These are phyloP conservation scores for Pseudogymnoascus verrucosus DNA, from an alignment of 2,329 filamentous ascomycete genomes.

Conservation along the genomic window DNA sequence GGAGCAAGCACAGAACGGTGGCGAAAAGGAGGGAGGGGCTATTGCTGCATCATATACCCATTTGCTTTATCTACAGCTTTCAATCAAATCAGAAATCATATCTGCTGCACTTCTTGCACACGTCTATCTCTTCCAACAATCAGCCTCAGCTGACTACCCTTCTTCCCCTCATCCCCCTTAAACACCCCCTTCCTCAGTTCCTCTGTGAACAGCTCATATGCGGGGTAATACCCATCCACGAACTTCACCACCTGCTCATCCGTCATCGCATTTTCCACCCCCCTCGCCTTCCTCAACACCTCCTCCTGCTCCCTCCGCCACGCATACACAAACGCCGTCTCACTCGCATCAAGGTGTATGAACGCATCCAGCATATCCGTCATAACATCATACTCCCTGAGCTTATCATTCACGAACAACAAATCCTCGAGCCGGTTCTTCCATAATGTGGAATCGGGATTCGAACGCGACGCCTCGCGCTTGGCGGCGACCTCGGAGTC, in stretches of 20 bases:
- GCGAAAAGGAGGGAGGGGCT: neutral
- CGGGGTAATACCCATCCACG: constrained; percentile 51
- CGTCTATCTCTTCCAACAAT: constrained; percentile 39
- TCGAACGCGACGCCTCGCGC: constrained; percentile 27
- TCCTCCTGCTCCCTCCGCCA: constrained; percentile 62
- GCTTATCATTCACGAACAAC: constrained; percentile 48
- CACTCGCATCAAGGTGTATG: constrained; percentile 56
- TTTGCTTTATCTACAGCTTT: constrained; percentile 16
- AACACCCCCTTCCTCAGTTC: constrained; percentile 42
- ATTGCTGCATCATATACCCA: constrained; percentile 17
- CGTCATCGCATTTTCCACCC: constrained; percentile 50
- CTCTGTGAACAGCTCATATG: constrained; percentile 48
- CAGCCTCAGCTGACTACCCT: constrained; percentile 35
- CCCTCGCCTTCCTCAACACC: constrained; percentile 46
- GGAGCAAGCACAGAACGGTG: neutral
- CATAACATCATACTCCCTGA: constrained; percentile 50
- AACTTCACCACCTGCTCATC: constrained; percentile 57
- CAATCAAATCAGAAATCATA: constrained; percentile 14
- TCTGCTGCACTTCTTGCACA: constrained; percentile 29
- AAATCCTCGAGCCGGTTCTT: constrained; percentile 48
- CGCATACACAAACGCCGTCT: constrained; percentile 55
- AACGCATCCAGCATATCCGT: constrained; percentile 54
- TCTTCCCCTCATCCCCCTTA: constrained; percentile 20
- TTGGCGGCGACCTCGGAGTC: constrained; percentile 39
- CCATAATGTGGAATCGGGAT: constrained; percentile 34